Base-by-base conservation (phyloP, 257 asterid genomes). In the Perilla frutescens region DNA sequence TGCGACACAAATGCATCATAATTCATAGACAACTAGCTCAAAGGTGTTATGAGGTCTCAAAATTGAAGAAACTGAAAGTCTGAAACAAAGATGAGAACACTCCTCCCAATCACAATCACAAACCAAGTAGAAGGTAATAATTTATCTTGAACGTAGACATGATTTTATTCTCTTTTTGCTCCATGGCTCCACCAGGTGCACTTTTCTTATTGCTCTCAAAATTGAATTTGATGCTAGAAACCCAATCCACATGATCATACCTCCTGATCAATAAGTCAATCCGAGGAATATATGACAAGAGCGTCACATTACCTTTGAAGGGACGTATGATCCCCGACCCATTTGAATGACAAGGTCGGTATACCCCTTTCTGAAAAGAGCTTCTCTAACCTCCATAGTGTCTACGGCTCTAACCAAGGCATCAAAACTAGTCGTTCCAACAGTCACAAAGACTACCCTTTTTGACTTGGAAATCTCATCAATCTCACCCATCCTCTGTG, bases 351-450 rank as follows among this genome's bases (percentile, higher is more conserved):
- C 75, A 47, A 95, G 92, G 56, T 89, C 83, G 0, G 96, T 86
- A 57, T 95, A 95, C 14, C 97, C 98, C 69, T 82, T 90, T 58
- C 65, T 76, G 75, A 62, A 82, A 76, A 95, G 63, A 69, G 86
- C 91, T 70, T 87, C 87, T 77, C 65, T 87, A 59, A 92, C 96
- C 77, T 92, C 88, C 34, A 7, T 51, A 13, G 89, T 84, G 63
- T 92, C 96, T 11, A 86, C 94, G 5, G 96, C 90, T 84, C 81
- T 84, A 83, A 92, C 97, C 81, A 95, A 82, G 8, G 96, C 81
- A 85, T 95, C 99, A 72, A 95, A 95, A 83, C 84, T 50, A 61
- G 99, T 95, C 7, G 98, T 95, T 47, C 99, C 99, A 39, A 92
- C 99, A 0, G 97, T 95, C 81, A 90, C 96, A 66, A 95, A 92